phyloP scores from a whole-genome alignment of 179 eudicot species.

The Spinacia oleracea region DNA sequence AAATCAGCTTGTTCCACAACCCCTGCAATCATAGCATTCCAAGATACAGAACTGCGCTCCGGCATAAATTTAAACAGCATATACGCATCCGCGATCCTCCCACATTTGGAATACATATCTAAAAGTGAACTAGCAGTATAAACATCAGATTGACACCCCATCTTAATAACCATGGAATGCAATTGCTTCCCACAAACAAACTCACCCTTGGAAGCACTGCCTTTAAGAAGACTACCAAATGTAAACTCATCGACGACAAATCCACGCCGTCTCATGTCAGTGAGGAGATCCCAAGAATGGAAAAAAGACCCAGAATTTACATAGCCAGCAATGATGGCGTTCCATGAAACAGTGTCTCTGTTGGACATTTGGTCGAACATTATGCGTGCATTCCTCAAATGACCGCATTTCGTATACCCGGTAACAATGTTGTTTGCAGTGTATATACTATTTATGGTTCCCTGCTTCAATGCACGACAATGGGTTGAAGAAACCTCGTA shows the following conservation, averaged over 20 bases:
- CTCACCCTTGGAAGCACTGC: conserved; percentile 44
- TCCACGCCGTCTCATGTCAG: conserved; percentile 50
- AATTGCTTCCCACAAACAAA: conserved; percentile 55
- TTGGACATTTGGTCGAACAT: conserved; percentile 77
- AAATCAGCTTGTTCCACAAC: conserved; percentile 50
- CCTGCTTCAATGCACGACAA: conserved; percentile 48
- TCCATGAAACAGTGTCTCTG: conserved; percentile 73
- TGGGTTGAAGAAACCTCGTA: conserved; percentile 44
- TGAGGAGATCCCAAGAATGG: conserved; percentile 47
- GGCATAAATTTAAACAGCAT: conserved; percentile 53
- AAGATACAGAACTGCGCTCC: conserved; percentile 55
- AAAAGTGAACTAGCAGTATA: conserved; percentile 64
- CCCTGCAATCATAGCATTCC: conserved; percentile 81
- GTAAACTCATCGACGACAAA: conserved; percentile 53
- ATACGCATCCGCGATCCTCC: conserved; percentile 54
- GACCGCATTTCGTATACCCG: conserved; percentile 46
- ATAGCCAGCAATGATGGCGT: conserved; percentile 64
- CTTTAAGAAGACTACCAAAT: conserved; percentile 77
- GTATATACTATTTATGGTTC: conserved; percentile 44
- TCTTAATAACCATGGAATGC: conserved; percentile 57
- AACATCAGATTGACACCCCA: conserved; percentile 49
- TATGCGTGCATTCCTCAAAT: conserved; percentile 46
- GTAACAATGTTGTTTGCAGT: conserved; percentile 48
- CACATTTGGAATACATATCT: conserved; percentile 76
- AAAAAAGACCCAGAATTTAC: conserved; percentile 44